Evolutionary conservation across 2,329 filamentous ascomycete genomes (phyloP), one percentile per base, ranked within the genome.

Genomic region (Neophaeococcomyces mojaviensis): DNA sequence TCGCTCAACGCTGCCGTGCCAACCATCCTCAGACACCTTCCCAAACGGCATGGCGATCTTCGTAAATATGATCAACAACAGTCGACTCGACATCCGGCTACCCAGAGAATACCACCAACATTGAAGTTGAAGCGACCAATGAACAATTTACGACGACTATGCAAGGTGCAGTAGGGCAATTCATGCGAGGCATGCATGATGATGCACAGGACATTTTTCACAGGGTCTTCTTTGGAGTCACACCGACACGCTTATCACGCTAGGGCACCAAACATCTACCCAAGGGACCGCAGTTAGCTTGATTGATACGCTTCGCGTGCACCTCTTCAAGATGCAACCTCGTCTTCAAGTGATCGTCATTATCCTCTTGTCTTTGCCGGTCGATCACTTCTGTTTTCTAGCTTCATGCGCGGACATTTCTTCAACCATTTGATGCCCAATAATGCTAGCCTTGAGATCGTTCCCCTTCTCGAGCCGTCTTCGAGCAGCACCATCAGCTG

Each of bases 101-200:
- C n/a, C n/a, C n/a, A 26, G 18, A 26, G 37, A 39, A 26, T 24
- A 13, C 24, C 37, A 26, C 9, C 12, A 19, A 31, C 12, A 12
- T 31, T 31, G 39, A 32, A 31, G 13, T 32, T 32, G n/a, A 40
- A 41, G 39, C 39, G 26, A 32, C 39, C 39, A 41, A 41, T 41
- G 12, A 32, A 8, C 24, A 19, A 3, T 10, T 19, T 31, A 18
- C 39, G 31, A 41, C 24, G 24, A 41, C 39, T 31, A 41, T 41
- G 39, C 39, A 41, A 20, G 39, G 19, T 41, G 39, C 39, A 38
- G 16, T 20, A 19, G n/a, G n/a, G n/a, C n/a, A n/a, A n/a, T n/a
- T n/a, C n/a, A n/a, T n/a, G n/a, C n/a, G n/a, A 38, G 24, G 20
- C 18, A 24, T 41, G n/a, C 39, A 41, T 41, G 13, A 30, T 28